Conservation (phyloP, 2,329 filamentous ascomycete genomes). For the Leptographium procerum region DNA sequence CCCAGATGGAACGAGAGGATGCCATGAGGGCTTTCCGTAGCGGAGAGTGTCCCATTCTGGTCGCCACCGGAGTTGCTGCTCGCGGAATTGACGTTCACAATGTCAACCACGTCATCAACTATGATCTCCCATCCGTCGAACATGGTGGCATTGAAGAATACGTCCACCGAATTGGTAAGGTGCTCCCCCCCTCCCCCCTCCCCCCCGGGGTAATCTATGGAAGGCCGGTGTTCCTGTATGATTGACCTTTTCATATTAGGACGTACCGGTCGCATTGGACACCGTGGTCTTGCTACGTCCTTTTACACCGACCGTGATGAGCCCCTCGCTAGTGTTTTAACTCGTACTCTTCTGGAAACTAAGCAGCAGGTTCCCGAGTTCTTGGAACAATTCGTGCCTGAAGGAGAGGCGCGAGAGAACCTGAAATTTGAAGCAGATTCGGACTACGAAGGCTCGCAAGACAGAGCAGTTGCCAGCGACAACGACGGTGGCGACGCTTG, state of each 20-base stretch:
- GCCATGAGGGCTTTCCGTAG: conserved; percentile 74
- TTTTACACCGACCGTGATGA: conserved; percentile 77
- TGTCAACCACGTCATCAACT: conserved; percentile 89
- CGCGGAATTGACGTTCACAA: conserved; percentile 83
- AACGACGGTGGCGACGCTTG: conserved; percentile 8
- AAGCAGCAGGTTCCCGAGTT: conserved; percentile 75
- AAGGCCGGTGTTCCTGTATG: too few species aligned
- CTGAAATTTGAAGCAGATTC: conserved; percentile 45
- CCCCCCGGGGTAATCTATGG: too few species aligned
- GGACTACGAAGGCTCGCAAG: conserved; percentile 30
- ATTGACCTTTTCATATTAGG: conserved; percentile 34
- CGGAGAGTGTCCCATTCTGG: conserved; percentile 65
- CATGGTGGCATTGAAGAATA: conserved; percentile 92
- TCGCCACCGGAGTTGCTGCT: conserved; percentile 77
- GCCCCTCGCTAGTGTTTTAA: conserved; percentile 59
- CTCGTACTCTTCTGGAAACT: conserved; percentile 72
- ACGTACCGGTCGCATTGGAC: conserved; percentile 87
- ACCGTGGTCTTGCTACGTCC: conserved; percentile 73
- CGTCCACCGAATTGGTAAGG: conserved; percentile 79
- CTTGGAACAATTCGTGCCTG: conserved; percentile 51
- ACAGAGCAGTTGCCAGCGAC: conserved; percentile 11
- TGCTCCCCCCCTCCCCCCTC: too few species aligned
- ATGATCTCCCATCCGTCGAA: conserved; percentile 61
- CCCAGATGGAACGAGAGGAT: conserved; percentile 84
- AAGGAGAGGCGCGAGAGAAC: conserved; percentile 34